Base-by-base conservation (phyloP, 768 basidiomycete species). In the Russula vinacea region DNA sequence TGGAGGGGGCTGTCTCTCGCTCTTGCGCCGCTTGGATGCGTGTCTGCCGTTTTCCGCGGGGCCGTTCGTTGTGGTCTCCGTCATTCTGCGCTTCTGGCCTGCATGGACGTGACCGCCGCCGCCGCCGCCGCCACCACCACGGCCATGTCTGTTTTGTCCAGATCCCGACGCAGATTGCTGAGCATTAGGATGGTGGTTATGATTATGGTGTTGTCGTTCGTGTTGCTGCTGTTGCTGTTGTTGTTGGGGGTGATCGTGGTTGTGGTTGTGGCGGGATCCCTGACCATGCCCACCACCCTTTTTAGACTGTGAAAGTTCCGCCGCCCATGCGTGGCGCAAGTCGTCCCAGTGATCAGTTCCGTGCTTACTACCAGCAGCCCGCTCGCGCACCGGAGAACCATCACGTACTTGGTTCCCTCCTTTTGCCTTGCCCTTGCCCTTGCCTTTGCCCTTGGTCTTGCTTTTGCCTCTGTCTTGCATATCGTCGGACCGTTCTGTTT, bases 261-360 rank as follows among this genome's bases (percentile, higher is more conserved):
- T 32, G 2, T 54, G 52, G 33, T 37, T 22, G 35, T 32, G 17
- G 0, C 19, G 29, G 0, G 19, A 10, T 19, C 14, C 37, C 14
- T 47, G 56, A 8, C 32, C 44, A n/a, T n/a, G n/a, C 19, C 56
- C 56, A 29, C 29, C 29, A 29, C n/a, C n/a, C 1, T 47, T 51
- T 40, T 26, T 40, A 19, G 45, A 22, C 58, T 60, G 59, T 60
- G n/a, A 53, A 60, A 33, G n/a, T 45, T 58, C 44, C 24, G 11
- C 51, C 26, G 17, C 50, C 50, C 39, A 52, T 10, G n/a, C 58
- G 14, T 29, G 13, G 13, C 11, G 56, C 7, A 45, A 33, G 14
- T 57, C 56, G 10, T 57, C 56, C 56, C 56, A 57, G 14, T 45
- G 44, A 47, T 47, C 56, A 47, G 44, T 32, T n/a, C 13, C 7